Base-by-base conservation (phyloP, 257 asterid genomes). In the Capsicum rhomboideum region DNA sequence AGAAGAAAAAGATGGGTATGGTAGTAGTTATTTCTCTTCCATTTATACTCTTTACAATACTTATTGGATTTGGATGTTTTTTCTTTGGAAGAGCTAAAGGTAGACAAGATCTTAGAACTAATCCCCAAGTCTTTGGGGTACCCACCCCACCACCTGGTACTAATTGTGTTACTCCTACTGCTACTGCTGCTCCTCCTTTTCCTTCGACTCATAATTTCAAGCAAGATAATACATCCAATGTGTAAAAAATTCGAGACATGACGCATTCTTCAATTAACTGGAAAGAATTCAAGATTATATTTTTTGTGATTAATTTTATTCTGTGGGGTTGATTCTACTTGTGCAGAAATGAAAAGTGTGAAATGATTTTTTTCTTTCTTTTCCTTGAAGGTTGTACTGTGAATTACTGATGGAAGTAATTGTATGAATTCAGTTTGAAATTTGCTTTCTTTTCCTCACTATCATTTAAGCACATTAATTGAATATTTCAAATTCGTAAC, bases 61-160 rank as follows among this genome's bases (percentile, higher is more conserved):
- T 93, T 50, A 88, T 94, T 8, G 99, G 98, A 10, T 93, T 95
- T 40, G 99, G 99, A 4, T 95, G 99, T 85, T 95, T 90, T 79
- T 83, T 94, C 52, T 87, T 92, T 10, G 99, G 99, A 78, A 91
- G 94, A 89, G 92, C 94, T 74, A 94, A 88, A 87, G 99, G 99
- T 23, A 82, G 98, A 79, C 93, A 86, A 86, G 97, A 95, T 82
- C 84, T 89, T 4, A 91, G 86, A 85, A 85, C 90, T 63, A 93
- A 87, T 64, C 93, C 97, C 23, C 99, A 95, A 88, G 94, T 94
- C 10, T 90, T 93, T 74, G 92, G 97, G 0, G 89, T 90, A 40
- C 99, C 98, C 0, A 91, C 90, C 17, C 97, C 98, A 4, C 97
- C 99, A 12, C 91, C 92, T 0, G 99, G 93, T 42, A 56, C 75